Evolutionary conservation across 2,329 filamentous ascomycete species (phyloP), one percentile per base, ranked within the genome.

Genomic region (Ophiostoma sp.): DNA sequence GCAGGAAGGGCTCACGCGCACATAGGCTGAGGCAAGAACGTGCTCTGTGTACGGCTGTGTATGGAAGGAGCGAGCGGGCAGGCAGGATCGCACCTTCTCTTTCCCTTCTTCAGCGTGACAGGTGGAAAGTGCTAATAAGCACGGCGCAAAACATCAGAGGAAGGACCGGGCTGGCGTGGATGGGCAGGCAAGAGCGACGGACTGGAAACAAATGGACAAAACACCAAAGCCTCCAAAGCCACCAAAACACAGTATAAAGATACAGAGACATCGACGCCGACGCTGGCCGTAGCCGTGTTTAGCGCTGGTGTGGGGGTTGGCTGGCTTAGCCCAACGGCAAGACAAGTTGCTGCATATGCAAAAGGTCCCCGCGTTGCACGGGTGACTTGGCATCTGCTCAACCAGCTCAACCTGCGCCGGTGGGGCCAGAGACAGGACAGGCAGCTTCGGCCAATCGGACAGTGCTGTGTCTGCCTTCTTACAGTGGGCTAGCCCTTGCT

Each of bases 71-170:
- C 18, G 49, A 12, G 49, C 49, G 9, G 18, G 49, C 49, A 27
- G 49, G 55, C 55, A 27, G 55, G 55, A 60, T 36, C 27, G 55
- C 55, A 49, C 55, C 55, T 60, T 60, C 27, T 38, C 27, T 38
- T 9, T 8, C 11, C 47, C n/a, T 52, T 52, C 6, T 58, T 58
- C 52, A 36, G 36, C 18, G 38, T 60, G 55, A 14, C 55, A 60
- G 18, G 55, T 38, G 55, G 27, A 18, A 55, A 55, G 27, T 47
- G 12, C 49, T 55, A 55, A 9, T 55, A n/a, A 18, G 7, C 14
- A 14, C 11, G 5, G 8, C 27, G 49, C 27, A 5, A 52, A 55
- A 18, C 18, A 55, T 45, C 42, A 45, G 27, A 55, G 49, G 49
- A 55, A 55, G 49, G 49, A 55, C 47, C 47, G 47, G 47, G 18